Evolutionary conservation across 2,329 filamentous ascomycete genomes (phyloP), one percentile per base, ranked within the genome.

Genomic region (Sarocladium brachiariae): DNA sequence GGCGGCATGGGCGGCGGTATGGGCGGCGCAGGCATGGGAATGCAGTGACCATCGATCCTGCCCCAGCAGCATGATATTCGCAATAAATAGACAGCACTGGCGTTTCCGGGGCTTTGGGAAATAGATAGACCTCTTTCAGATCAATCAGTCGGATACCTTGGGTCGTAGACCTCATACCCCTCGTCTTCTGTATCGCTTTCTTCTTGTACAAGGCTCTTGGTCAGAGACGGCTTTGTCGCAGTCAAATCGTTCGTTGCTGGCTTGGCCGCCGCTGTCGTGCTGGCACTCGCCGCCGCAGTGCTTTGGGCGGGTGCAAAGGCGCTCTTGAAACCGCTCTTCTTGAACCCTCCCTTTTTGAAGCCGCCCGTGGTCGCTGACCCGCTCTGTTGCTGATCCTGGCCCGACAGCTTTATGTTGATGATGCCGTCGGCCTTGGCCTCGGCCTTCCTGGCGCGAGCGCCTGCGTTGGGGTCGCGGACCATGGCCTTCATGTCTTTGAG

Each of bases 401-500:
- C 72, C 4, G 61, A 73, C 3, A 84, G 63, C 66, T 86, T 86
- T 63, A 88, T 85, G 55, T 77, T 81, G 54, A 88, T 78, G 14
- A 89, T 70, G 2, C 80, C 83, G 54, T 85, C 82, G 47, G 83
- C 82, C 63, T 85, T 86, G 49, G 83, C 83, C 63, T 89, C 84
- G 30, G 82, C 80, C 59, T 81, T 82, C n/a, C 83, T 74, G 2
- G 85, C 82, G 57, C 82, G 80, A 19, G 76, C 78, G 13, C 75
- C 77, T 21, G 81, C 83, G 50, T 76, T 77, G 1, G 86, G 83
- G 57, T 89, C 84, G 57, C 84, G 82, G 27, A 86, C 83, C 74
- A 91, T 85, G 61, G 87, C 83, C 69, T 89, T 89, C 87, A 92
- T 90, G 61, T 93, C 87, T 68, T 89, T 88, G 52, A 91, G 79